phyloP scores from a whole-genome alignment of 108 stramenopile species.

The Pseudonitzschia pungens region DNA sequence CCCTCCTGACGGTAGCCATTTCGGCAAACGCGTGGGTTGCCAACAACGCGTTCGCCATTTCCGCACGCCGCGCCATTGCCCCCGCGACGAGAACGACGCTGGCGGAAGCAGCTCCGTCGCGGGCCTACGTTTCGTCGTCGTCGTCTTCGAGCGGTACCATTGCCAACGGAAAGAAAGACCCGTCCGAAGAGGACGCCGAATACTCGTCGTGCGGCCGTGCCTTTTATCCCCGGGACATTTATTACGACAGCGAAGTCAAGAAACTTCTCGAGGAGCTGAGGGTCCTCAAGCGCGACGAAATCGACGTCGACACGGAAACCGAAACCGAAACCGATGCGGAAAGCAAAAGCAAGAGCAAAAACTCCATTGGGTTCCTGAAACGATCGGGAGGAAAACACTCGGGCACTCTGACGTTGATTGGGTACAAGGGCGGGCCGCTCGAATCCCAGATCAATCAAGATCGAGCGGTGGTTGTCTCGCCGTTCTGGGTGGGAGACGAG shows the following conservation, averaged over 20 bases:
- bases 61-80: neutral
- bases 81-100: conserved; percentile 11
- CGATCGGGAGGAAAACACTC: conserved; percentile 22
- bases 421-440: conserved; percentile 49
- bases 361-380: conserved; percentile 3
- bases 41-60: conserved; percentile 2
- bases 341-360: neutral
- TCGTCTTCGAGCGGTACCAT: neutral
- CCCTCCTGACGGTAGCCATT: neutral
- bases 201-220: conserved; percentile 64
- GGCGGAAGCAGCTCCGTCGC: conserved; percentile 12
- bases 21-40: conserved; percentile 7
- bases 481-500: conserved; percentile 23
- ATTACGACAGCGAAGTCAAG: conserved; percentile 50
- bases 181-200: neutral
- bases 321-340: neutral
- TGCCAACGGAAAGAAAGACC: neutral
- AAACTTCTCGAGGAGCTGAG: conserved; percentile 44
- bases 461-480: conserved; percentile 50
- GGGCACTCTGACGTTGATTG: conserved; percentile 52
- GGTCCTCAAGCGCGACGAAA: conserved; percentile 13
- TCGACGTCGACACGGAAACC: neutral
- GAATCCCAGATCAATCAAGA: conserved; percentile 55
- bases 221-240: conserved; percentile 58
- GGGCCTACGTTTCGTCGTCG: conserved; percentile 1